Base-by-base conservation (phyloP, 208 protist species). In the Lotmaria passim region DNA sequence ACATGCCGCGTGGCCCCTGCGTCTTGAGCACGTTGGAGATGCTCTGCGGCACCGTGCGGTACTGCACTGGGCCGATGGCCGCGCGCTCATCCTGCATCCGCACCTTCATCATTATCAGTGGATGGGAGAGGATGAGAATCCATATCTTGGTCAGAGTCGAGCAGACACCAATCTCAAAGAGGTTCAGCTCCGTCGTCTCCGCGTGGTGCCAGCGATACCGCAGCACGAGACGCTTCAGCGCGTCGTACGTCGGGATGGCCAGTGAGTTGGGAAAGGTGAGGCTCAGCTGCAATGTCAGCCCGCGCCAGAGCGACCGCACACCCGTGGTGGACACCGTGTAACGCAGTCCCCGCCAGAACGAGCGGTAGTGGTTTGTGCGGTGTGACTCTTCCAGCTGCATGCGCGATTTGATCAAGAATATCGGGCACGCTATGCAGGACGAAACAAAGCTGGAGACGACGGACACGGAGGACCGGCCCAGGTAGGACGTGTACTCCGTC, bases 31-130 rank as follows among this genome's bases (percentile, higher is more conserved):
- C 82, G 31, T 77, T 81, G 26, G 66, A 53, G 31, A 90, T 24
- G 12, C 85, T 81, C 58, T 93, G 83, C 11, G 30, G 5, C 1
- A 94, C 57, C 11, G 62, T 67, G n/a, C 47, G 51, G 64, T 97
- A 97, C 64, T 89, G 82, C 19, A 88, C 73, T 0, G 65, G n/a
- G 10, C 86, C 90, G 0, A 73, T 26, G 30, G 66, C 55, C 12
- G 73, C 82, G 8, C 90, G 86, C 47, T 93, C 79, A 62, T 97
- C 93, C 65, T 97, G 93, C 76, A 97, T 70, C 31, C 90, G 79
- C 30, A 92, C 76, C 64, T 86, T 88, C 38, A 95, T 64, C 51
- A 94, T 58, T 12, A 90, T 72, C 1, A 97, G 57, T 23, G 93
- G 93, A 55, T 97, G 90, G 11, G 90, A 94, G 0, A 97, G 43